Conservation (phyloP, 257 asterid species). For the Rehmannia glutinosa region DNA sequence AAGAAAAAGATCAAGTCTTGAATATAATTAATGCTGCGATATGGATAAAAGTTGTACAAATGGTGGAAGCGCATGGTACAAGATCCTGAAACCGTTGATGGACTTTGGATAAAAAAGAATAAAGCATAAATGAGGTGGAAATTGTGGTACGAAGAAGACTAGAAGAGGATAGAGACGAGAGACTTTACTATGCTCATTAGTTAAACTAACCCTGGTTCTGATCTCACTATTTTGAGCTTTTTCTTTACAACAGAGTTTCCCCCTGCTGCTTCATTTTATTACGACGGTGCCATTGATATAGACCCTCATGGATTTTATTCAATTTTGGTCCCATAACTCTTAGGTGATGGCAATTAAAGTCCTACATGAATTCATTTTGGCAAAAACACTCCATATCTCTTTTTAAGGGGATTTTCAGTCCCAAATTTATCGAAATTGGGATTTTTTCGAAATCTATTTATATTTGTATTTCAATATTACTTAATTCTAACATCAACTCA, state of each 20-base stretch:
- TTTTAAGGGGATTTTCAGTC: too few species aligned
- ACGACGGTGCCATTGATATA: constrained; percentile 17
- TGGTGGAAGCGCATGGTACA: constrained; percentile 28
- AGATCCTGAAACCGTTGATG: not conserved
- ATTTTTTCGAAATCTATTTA: too few species aligned
- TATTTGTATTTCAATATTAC: too few species aligned
- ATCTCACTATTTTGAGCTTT: not conserved
- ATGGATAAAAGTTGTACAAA: constrained; percentile 33
- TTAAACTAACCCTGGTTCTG: constrained; percentile 31
- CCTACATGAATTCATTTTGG: too few species aligned
- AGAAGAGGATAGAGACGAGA: constrained; percentile 42
- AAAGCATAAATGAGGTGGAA: constrained; percentile 32
- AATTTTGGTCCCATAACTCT: too few species aligned
- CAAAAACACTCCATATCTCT: too few species aligned
- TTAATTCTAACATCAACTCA: too few species aligned
- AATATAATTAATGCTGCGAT: constrained; percentile 25
- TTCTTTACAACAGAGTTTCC: not conserved
- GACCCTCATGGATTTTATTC: too few species aligned
- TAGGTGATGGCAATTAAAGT: too few species aligned
- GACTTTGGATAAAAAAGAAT: constrained; percentile 13
- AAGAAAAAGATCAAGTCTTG: not conserved
- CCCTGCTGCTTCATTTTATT: constrained; percentile 5
- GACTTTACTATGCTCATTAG: constrained; percentile 21
- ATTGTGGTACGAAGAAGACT: constrained; percentile 18
- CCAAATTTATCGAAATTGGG: too few species aligned